Percentiles rank a stretch among this genome's conserved stretches.
Conservation (phyloP, 2,329 filamentous ascomycete species). For the Periconia sp. region DNA sequence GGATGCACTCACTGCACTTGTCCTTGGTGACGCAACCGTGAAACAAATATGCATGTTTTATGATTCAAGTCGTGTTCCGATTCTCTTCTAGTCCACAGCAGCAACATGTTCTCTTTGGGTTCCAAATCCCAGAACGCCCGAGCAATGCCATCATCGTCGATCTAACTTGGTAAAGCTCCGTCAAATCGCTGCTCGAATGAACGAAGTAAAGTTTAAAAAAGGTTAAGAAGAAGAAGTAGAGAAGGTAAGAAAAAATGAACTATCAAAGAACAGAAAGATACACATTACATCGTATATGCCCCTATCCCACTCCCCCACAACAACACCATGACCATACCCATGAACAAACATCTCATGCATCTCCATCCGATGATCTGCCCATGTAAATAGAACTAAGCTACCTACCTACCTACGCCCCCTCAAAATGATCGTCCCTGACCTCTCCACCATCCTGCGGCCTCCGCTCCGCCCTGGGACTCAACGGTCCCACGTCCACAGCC, state of each 20-base stretch:
- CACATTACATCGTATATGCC: not conserved
- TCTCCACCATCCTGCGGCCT: conserved; percentile 19
- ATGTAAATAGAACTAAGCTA: not conserved
- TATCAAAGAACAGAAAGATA: conserved; percentile 1
- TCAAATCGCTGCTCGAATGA: not conserved
- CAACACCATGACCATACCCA: no score
- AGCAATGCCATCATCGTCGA: conserved; percentile 4
- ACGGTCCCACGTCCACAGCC: conserved; percentile 25
- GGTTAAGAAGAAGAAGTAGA: no score
- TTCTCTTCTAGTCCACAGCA: no score
- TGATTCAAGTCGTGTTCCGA: no score
- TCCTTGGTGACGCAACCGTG: not conserved
- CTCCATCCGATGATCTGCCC: not conserved
- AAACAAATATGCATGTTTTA: not conserved
- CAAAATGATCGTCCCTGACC: conserved; percentile 34
- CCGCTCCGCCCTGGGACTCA: conserved; percentile 34
- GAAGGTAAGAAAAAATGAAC: not conserved
- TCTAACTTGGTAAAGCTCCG: not conserved
- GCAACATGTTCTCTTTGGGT: not conserved
- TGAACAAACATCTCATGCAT: no score
- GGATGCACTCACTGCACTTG: no score
- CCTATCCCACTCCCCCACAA: not conserved
- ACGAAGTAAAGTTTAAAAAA: not conserved
- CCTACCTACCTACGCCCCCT: conserved; percentile 16
- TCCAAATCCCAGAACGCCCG: conserved; percentile 3